phyloP scores from a whole-genome alignment of 2,329 filamentous ascomycete genomes.

The Knufia petricola region DNA sequence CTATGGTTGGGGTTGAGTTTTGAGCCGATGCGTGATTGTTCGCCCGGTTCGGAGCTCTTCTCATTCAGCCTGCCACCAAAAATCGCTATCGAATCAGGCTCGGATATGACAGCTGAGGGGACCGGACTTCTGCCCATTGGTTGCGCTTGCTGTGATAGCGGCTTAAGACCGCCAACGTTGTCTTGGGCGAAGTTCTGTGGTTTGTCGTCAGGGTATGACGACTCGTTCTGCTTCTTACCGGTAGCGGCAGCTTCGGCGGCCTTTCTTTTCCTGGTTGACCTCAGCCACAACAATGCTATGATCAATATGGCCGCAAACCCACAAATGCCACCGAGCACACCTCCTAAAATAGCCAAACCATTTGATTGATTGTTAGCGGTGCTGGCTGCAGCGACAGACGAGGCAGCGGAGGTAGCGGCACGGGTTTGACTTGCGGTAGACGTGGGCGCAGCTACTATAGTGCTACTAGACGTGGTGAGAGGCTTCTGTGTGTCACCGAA shows the following conservation, averaged over 20 bases:
- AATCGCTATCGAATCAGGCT: slow-evolving; percentile 30
- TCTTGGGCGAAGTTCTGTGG: slow-evolving; percentile 28
- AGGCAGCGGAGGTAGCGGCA: slow-evolving; percentile 27
- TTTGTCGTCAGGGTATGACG: slow-evolving; percentile 44
- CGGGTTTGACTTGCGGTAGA: slow-evolving; percentile 23
- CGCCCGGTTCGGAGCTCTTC: slow-evolving; percentile 16
- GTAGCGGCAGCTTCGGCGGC: slow-evolving; percentile 29
- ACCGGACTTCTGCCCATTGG: slow-evolving; percentile 37
- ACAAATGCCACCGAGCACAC: slow-evolving; percentile 71
- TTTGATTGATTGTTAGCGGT: slow-evolving; percentile 25
- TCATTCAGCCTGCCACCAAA: slow-evolving; percentile 29
- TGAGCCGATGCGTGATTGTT: not conserved
- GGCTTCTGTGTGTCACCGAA: slow-evolving; percentile 43
- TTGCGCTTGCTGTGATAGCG: slow-evolving; percentile 33
- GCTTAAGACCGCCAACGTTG: slow-evolving; percentile 37
- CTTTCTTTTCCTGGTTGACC: slow-evolving; percentile 50
- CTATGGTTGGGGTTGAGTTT: slow-evolving; percentile 4
- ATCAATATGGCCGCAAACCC: slow-evolving; percentile 63
- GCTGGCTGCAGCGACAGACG: slow-evolving; percentile 26
- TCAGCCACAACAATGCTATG: slow-evolving; percentile 59
- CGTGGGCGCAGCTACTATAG: slow-evolving; percentile 23
- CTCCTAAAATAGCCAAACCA: slow-evolving; percentile 58
- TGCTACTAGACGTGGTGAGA: slow-evolving; percentile 21
- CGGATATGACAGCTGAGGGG: slow-evolving; percentile 27
- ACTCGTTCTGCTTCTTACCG: slow-evolving; percentile 38